These are phyloP conservation scores for Rachicladosporium sp. DNA, from an alignment of 2,329 filamentous ascomycete genomes.

Conservation along the genomic window DNA sequence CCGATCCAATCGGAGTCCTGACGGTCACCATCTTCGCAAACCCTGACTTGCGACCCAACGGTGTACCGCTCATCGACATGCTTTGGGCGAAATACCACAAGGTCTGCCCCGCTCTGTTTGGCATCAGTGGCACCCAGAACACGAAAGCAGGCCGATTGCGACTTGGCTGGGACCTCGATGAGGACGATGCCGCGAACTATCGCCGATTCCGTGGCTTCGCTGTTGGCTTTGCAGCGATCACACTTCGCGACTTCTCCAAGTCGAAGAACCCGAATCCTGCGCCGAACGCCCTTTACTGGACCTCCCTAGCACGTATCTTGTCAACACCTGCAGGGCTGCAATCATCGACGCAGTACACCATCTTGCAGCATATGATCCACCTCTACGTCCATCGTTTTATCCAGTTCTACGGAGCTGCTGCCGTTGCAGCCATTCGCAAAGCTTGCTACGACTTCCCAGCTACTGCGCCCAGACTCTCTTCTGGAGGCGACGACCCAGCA, in stretches of 20 bases:
- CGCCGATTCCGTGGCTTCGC: constrained; percentile 75
- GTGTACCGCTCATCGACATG: constrained; percentile 66
- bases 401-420: constrained; percentile 67
- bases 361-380: constrained; percentile 42
- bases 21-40: constrained; percentile 63
- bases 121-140: constrained; percentile 62
- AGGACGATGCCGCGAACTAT: constrained; percentile 47
- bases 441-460: constrained; percentile 3
- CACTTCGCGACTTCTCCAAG: constrained; percentile 68
- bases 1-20: constrained; percentile 69
- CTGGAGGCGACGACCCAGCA: constrained; percentile 3
- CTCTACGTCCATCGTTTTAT: constrained; percentile 65
- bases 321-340: constrained; percentile 52
- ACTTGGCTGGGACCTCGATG: constrained; percentile 59
- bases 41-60: constrained; percentile 45
- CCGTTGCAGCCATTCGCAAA: constrained; percentile 51
- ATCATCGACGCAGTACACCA: constrained; percentile 35
- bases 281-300: constrained; percentile 75
- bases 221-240: constrained; percentile 71
- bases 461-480: constrained; percentile 1
- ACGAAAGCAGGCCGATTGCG: constrained; percentile 53
- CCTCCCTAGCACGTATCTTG: constrained; percentile 59
- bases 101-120: constrained; percentile 74
- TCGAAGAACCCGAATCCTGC: constrained; percentile 58
- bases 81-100: constrained; percentile 76